Percentiles rank a stretch among this genome's conserved stretches.
These are phyloP conservation scores for Salicornia ramosissima DNA, from an alignment of 148 eudicot species.

Conservation along the genomic window DNA sequence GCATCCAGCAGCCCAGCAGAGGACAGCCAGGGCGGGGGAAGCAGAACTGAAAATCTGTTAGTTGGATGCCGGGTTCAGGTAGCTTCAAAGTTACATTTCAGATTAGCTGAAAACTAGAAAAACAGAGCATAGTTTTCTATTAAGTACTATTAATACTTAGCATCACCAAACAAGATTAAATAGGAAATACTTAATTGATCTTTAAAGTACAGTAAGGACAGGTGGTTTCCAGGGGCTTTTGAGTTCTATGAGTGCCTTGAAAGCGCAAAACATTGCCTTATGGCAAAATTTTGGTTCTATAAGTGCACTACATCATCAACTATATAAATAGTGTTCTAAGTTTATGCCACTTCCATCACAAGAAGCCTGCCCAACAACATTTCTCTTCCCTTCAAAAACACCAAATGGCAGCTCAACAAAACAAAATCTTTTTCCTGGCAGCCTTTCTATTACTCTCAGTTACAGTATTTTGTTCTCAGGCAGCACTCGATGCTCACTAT, in stretches of 20 bases:
- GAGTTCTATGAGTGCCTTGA: slow-evolving; percentile 22
- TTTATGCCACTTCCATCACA: slow-evolving; percentile 22
- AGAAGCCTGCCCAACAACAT: neutral
- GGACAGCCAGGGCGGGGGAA: too few relatives aligned
- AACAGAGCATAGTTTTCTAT: neutral
- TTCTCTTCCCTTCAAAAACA: neutral
- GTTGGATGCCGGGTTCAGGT: too few relatives aligned
- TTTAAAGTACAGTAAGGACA: slow-evolving; percentile 23
- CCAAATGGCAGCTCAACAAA: slow-evolving; percentile 33
- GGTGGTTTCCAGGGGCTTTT: neutral
- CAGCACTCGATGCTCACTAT: slow-evolving; percentile 41
- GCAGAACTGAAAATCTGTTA: too few relatives aligned
- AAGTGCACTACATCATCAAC: neutral
- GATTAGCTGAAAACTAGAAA: neutral
- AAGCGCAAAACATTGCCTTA: slow-evolving; percentile 7
- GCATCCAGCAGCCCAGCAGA: too few relatives aligned
- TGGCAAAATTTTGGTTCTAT: slow-evolving; percentile 1
- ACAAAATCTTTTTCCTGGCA: slow-evolving; percentile 15
- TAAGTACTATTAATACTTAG: neutral
- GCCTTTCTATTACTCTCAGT: slow-evolving; percentile 27
- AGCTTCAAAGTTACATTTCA: neutral
- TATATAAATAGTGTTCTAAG: slow-evolving; percentile 7
- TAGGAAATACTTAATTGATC: slow-evolving; percentile 6
- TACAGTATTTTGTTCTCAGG: slow-evolving; percentile 26
- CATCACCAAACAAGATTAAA: neutral